Evolutionary conservation across 768 basidiomycete genomes (phyloP), one percentile per base, ranked within the genome.

Genomic region (Tylopilus felleus): DNA sequence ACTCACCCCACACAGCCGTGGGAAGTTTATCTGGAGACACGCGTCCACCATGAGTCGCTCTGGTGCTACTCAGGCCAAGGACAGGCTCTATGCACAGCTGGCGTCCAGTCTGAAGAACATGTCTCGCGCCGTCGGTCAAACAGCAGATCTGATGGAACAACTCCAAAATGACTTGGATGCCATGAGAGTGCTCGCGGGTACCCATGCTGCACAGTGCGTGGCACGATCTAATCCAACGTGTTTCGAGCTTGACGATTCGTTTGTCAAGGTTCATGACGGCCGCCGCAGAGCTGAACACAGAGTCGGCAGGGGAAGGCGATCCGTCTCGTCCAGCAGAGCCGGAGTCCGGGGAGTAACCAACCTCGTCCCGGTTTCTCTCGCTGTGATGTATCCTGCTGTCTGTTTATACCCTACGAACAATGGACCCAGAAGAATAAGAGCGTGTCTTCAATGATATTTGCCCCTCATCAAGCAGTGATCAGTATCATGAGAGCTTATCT

Each of bases 121-220:
- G 70, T 82, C 85, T 47, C 72, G 81, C 19, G 83, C 85, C 0
- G 77, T 93, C 46, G 75, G 78, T 23, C 85, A 83, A 60, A 90
- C 90, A 1, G 86, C 89, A 35, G 84, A 85, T 60, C 76, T 92
- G 22, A 86, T 89, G 69, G 89, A 86, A 65, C 80, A 83, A 50
- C 77, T 93, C 60, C 83, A 89, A 57, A 77, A 80, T 42, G 88
- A 90, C 72, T 70, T 93, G 49, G 80, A 86, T 52, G 83, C 87
- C 16, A 92, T 93, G 90, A 74, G 82, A 51, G 82, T 81, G 28
- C 83, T 94, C 57, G 86, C 90, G 14, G 88, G 86, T 1, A 75
- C 85, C 46, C 88, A 90, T 67, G 88, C 86, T 19, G 86, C 90
- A 50, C 92, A 91, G 90, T 91, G 67, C 63, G 85, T 56, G 17